Percentiles rank a stretch among this genome's conserved stretches.
Conservation (phyloP, 2,329 filamentous ascomycete genomes). For the Colletotrichum sp. region DNA sequence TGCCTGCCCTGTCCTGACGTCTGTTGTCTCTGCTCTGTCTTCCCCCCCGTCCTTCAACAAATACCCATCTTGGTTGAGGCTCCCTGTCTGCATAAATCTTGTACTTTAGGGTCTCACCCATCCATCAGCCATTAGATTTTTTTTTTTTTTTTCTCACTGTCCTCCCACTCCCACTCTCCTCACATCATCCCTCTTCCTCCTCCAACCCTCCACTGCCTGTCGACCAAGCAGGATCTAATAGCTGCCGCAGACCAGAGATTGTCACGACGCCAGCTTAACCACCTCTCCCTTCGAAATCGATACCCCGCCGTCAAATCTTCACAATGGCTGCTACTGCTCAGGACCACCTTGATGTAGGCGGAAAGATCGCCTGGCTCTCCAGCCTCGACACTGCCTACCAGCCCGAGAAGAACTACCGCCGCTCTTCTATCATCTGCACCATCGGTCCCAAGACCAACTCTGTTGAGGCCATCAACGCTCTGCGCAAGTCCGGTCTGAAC, state of each 20-base stretch:
- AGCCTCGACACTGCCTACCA: constrained; percentile 86
- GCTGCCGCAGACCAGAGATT: neutral
- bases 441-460: constrained; percentile 99
- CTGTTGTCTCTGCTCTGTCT: neutral
- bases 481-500: constrained; percentile 90
- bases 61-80: constrained; percentile 8
- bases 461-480: constrained; percentile 93
- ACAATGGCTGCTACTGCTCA: constrained; percentile 69
- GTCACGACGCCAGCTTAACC: neutral
- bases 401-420: constrained; percentile 88
- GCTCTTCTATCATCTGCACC: constrained; percentile 98
- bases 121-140: neutral
- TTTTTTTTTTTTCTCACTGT: constrained; percentile 8
- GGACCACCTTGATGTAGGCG: constrained; percentile 83
- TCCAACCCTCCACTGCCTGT: neutral
- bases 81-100: constrained; percentile 12
- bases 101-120: constrained; percentile 6
- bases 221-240: constrained; percentile 11
- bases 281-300: neutral
- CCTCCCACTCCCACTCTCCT: neutral
- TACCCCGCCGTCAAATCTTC: constrained; percentile 13
- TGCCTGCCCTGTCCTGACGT: neutral
- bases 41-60: constrained; percentile 16
- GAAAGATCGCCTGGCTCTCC: constrained; percentile 70
- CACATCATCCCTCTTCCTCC: neutral